These are phyloP conservation scores for Colletotrichum kahawae DNA, from an alignment of 2,329 filamentous ascomycete species.

Conservation along the genomic window DNA sequence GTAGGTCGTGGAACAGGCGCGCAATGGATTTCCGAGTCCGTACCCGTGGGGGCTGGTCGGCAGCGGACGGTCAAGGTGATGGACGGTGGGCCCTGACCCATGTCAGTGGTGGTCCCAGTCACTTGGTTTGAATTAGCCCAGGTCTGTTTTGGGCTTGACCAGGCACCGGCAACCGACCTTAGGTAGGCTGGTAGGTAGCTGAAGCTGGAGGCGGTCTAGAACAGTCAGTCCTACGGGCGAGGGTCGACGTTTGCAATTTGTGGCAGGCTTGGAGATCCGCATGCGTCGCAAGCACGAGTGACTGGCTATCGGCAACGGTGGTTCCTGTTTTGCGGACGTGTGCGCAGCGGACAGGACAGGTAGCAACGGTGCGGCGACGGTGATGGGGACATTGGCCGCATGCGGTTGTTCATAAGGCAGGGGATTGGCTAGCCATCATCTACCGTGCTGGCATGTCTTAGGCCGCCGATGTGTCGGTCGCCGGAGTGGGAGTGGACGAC, in stretches of 20 bases:
- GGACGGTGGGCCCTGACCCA: neutral
- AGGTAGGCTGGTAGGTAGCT: neutral
- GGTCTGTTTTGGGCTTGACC: neutral
- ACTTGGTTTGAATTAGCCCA: neutral
- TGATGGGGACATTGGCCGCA: neutral
- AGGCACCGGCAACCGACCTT: neutral
- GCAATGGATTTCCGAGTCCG: neutral
- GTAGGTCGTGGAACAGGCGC: neutral
- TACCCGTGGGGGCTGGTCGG: neutral
- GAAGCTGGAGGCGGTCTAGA: neutral
- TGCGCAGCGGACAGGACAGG: neutral
- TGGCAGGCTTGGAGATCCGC: neutral
- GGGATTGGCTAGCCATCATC: neutral
- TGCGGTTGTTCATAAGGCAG: neutral
- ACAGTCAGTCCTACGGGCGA: neutral
- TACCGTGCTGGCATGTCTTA: neutral
- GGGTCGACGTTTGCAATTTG: neutral
- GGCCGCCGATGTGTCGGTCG: neutral
- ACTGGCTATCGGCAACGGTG: neutral
- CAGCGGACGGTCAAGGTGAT: neutral
- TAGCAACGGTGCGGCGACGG: neutral
- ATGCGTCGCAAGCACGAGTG: neutral
- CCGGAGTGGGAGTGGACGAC: neutral
- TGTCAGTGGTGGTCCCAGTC: neutral
- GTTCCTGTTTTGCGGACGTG: neutral